Conservation (phyloP, 768 basidiomycete genomes). For the Lenzites betulinus region DNA sequence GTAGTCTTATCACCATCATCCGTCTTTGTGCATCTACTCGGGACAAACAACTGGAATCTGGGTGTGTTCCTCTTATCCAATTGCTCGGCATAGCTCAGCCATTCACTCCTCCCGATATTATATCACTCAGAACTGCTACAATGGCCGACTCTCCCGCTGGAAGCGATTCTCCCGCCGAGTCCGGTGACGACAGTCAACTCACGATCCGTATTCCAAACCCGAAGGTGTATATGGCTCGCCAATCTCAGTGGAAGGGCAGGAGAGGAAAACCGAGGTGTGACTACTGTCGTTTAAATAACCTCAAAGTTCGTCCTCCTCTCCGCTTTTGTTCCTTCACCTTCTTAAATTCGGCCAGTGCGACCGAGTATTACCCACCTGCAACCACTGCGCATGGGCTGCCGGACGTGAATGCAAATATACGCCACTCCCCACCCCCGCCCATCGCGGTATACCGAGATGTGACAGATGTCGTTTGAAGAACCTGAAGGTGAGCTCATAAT, state of each 20-base stretch:
- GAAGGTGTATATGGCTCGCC: conserved; percentile 65
- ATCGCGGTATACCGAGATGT: conserved; percentile 73
- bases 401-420: conserved; percentile 72
- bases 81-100: not conserved
- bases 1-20: conserved; percentile 14
- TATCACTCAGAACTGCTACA: not conserved
- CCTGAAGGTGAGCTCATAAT: conserved; percentile 52
- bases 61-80: not conserved
- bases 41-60: not conserved
- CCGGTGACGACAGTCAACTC: conserved; percentile 41
- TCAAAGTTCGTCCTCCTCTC: conserved; percentile 53
- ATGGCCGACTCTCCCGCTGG: conserved; percentile 34
- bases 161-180: conserved; percentile 35
- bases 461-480: conserved; percentile 69
- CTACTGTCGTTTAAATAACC: conserved; percentile 69
- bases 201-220: conserved; percentile 70
- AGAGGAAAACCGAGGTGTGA: conserved; percentile 77
- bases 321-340: conserved; percentile 11
- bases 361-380: conserved; percentile 68
- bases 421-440: conserved; percentile 72
- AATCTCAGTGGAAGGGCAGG: conserved; percentile 74
- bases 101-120: not conserved
- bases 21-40: conserved; percentile 1
- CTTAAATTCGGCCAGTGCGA: conserved; percentile 53
- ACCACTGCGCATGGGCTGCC: conserved; percentile 67